Evolutionary conservation across 305 asterid genomes (phyloP), one percentile per base, ranked within the genome.

Genomic region (Ilex paraguariensis): DNA sequence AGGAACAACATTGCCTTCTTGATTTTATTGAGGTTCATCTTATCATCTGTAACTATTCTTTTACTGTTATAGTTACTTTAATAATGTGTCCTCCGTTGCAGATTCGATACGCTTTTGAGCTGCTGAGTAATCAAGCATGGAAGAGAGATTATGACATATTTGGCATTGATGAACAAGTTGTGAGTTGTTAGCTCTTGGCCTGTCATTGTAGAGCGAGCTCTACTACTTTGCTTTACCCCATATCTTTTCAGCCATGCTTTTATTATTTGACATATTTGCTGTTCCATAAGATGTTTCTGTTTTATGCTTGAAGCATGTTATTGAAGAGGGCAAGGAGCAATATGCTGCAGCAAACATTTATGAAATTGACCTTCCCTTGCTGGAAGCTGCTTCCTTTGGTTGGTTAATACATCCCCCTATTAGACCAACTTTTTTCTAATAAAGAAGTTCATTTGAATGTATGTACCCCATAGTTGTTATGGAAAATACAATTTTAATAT

Each of bases 21-120:
- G 42, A 36, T 36, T 5, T 36, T 8, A 36, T 36, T 3, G 42
- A 36, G 42, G 42, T 36, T 36, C 9, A 36, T 36, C 42, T 36
- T 36, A 36, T 36, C 6, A 36, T 36, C 42, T 4, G 9, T 36
- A 36, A 36, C 42, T 36, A 36, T 36, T 36, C 42, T 36, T 36
- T 36, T 36, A 36, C 42, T 36, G 42, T 8, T 36, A 36, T 8
- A 36, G 42, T 36, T 21, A 5, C 42, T 36, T 36, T 36, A 36
- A 36, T 36, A 36, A 36, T 36, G 42, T 36, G 9, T 2, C 9
- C 42, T 56, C 31, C 60, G 76, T 80, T 74, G 69, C 93, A 93
- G 99, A 94, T 84, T 66, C 95, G 70, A 56, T 93, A 93, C 81
- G 96, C 97, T 42, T 93, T 75, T 73, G 97, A 93, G 88, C 71